Base-by-base conservation (phyloP, 495 filamentous ascomycete species). In the Penicillium simplicissimum region DNA sequence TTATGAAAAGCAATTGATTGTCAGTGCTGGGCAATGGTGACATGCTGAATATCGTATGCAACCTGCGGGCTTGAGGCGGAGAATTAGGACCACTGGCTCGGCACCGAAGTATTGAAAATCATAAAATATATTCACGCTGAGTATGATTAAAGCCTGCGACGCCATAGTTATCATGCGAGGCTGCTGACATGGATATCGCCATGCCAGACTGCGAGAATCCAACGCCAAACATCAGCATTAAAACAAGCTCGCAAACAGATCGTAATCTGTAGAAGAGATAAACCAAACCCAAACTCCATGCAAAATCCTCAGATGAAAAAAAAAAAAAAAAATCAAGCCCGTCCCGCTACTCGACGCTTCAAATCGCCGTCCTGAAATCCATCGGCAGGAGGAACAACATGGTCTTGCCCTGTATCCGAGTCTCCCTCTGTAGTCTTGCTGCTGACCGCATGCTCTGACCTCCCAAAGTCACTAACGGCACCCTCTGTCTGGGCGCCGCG, bases 401-500 rank as follows among this genome's bases (percentile, higher is more conserved):
- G 61, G 59, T 63, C 61, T 51, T 62, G 66, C 6, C 45, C 64
- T 6, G 37, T n/a, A 17, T 14, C 19, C n/a, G 14, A 35, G 34
- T 7, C 42, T 48, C 8, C 36, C 47, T 13, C 48, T 28, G 17
- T 9, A 51, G 31, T 21, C n/a, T 34, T 23, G n/a, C 38, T n/a
- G 6, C n/a, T 23, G 38, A 17, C 35, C 35, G 33, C 51, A 40
- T 42, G 33, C 36, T 42, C 36, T 33, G 19, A 3, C 43, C 8
- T 57, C 28, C 25, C 34, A 33, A 8, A 42, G 0, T 56, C 54
- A 28, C 45, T 48, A 25, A 62, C 67, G 5, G 42, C 49, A 9
- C 17, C 14, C 47, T 63, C 64, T 0, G 60, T 60, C 54, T 67
- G 58, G 38, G 66, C 61, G 11, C 68, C 64, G 33, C 63, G 60